Percentiles rank a stretch among this genome's conserved stretches.
Evolutionary conservation across 1,284 basidiomycete genomes (phyloP).

Genomic region (Cutaneotrichosporon dermatis): DNA sequence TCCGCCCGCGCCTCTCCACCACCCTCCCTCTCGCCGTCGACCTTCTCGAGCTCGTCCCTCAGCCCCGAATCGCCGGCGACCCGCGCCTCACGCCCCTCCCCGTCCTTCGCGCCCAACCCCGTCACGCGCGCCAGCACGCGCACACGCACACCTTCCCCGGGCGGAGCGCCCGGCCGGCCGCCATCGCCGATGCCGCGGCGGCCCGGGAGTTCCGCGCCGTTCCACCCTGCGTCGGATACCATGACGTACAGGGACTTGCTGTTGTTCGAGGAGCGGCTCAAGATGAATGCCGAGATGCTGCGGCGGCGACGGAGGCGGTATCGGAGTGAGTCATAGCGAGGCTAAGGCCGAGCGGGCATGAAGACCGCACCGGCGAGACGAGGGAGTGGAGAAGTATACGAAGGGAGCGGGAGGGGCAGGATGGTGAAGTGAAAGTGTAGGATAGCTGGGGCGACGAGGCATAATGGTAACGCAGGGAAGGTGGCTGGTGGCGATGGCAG

Average conservation of each 20-base stretch:
- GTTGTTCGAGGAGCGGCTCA: constrained; percentile 91
- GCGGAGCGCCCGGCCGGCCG: background rate
- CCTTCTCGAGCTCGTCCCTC: too few species aligned
- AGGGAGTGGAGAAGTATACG: too few species aligned
- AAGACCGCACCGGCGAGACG: background rate
- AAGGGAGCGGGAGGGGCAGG: too few species aligned
- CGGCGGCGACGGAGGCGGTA: constrained; percentile 79
- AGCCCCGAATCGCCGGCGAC: background rate
- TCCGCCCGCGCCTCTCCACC: too few species aligned
- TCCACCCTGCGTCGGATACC: constrained; percentile 63
- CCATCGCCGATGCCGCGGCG: background rate
- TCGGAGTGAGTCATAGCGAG: constrained; percentile 60
- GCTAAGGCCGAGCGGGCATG: background rate
- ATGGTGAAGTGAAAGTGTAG: too few species aligned
- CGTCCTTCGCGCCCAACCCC: background rate
- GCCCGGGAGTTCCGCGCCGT: constrained; percentile 37
- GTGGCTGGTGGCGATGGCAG: too few species aligned
- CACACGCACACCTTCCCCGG: background rate
- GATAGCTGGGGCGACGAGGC: too few species aligned
- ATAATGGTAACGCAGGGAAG: too few species aligned
- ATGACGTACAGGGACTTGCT: constrained; percentile 83
- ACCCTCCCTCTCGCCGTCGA: too few species aligned
- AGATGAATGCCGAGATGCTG: constrained; percentile 80
- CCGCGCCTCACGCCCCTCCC: background rate
- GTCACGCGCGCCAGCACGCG: background rate